Conservation (phyloP, 805 yeast species). For the Nakazawaea pomicola region DNA sequence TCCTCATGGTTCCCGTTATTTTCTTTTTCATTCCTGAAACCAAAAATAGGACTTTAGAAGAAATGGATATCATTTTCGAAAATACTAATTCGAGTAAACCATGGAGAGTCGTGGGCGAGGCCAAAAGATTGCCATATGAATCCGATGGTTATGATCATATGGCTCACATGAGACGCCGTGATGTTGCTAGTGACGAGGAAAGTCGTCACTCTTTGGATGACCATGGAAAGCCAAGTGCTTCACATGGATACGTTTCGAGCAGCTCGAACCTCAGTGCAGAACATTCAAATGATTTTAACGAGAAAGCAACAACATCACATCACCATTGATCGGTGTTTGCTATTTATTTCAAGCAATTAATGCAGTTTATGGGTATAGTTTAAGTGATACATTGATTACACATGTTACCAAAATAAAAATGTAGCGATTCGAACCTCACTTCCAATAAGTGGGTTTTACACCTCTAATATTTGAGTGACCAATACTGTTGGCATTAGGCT, state of each 20-base stretch:
- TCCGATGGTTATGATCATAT: conserved; percentile 4
- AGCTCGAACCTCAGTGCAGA: neutral
- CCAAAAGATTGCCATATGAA: conserved; percentile 23
- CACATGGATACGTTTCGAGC: conserved; percentile 1
- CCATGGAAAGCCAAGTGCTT: neutral
- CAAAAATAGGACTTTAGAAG: conserved; percentile 39
- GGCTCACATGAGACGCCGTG: neutral
- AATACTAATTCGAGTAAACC: conserved; percentile 19
- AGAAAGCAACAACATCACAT: neutral
- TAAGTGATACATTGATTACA: too few relatives aligned
- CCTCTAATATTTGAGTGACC: conserved; percentile 40
- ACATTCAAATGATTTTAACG: neutral
- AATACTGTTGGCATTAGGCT: conserved; percentile 43
- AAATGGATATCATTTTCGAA: conserved; percentile 38
- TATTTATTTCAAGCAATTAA: neutral
- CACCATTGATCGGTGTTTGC: neutral
- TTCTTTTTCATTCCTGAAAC: conserved; percentile 41
- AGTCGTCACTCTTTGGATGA: neutral
- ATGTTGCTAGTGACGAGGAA: neutral
- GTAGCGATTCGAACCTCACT: too few relatives aligned
- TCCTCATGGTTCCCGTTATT: conserved; percentile 24
- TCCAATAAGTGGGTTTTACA: conserved; percentile 38
- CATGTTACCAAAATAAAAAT: too few relatives aligned
- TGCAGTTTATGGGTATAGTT: neutral
- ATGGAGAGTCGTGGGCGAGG: conserved; percentile 36